Evolutionary conservation across 805 yeast species (phyloP), one percentile per base, ranked within the genome.

Genomic region (Starmera amethionina): DNA sequence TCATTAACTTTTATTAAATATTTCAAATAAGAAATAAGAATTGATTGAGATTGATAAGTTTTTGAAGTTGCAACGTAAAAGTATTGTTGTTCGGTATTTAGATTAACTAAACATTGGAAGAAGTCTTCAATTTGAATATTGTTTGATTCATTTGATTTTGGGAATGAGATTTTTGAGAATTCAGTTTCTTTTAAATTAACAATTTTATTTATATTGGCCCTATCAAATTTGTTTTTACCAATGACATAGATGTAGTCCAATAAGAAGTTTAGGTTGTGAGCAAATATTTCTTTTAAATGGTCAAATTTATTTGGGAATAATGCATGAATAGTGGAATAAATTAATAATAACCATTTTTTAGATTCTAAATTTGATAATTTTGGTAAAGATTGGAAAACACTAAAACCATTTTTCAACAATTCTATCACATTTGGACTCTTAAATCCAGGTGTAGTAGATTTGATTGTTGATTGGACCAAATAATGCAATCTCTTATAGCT

Each of bases 21-120:
- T 46, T 42, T 55, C 49, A 59, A 64, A 42, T 65, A 68, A 43
- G 56, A 52, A 45, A 50, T 61, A 34, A 58, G 54, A 34, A 64
- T 59, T 7, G 42, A 44, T 18, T 54, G 57, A 32, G 66, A 70
- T 48, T 73, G 79, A 42, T 72, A 74, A 0, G 78, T 70, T 37
- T 60, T 65, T 13, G 58, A 51, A 38, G 71, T 57, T 2, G 71
- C 65, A 4, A 55, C 14, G 6, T 37, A 43, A 10, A 46, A 44
- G 52, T n/a, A 31, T 47, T 22, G 42, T 43, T 3, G 38, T 40
- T 14, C 41, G 35, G n/a, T 48, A 36, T 19, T 47, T 43, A 29
- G 36, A n/a, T 35, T 29, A 2, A 49, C 31, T 51, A 55, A 36
- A 52, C 49, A 34, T 54, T 60, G 42, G 57, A 57, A 15, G 59